Evolutionary conservation across 495 filamentous ascomycete genomes (phyloP).

Genomic region (Penicillium samsonianum): DNA sequence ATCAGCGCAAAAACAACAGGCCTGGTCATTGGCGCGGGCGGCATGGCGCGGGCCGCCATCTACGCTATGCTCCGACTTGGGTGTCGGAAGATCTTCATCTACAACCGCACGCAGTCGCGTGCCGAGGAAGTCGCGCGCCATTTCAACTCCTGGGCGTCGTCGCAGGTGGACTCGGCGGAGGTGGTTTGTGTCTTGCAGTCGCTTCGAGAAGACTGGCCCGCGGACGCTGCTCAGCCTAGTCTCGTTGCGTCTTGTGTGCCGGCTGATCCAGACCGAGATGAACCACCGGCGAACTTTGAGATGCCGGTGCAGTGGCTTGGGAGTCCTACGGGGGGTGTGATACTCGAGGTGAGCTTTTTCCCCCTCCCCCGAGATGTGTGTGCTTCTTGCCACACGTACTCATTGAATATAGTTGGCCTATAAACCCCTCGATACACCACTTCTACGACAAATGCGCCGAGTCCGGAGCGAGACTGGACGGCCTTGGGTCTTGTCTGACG

Average conservation of each 20-base stretch:
- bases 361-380: background rate
- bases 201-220: constrained; percentile 64
- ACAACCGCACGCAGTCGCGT: constrained; percentile 64
- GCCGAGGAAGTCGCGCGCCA: constrained; percentile 69
- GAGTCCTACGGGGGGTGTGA: constrained; percentile 76
- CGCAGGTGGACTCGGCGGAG: constrained; percentile 44
- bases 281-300: constrained; percentile 70
- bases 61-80: constrained; percentile 79
- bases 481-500: constrained; percentile 78
- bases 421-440: constrained; percentile 68
- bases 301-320: constrained; percentile 73
- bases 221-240: constrained; percentile 63
- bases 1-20: constrained; percentile 69
- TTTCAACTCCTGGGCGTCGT: constrained; percentile 63
- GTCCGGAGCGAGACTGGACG: constrained; percentile 60
- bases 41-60: constrained; percentile 78
- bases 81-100: constrained; percentile 76
- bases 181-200: constrained; percentile 63
- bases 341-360: constrained; percentile 60
- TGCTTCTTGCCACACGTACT: constrained; percentile 14
- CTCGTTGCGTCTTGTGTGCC: constrained; percentile 78
- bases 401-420: constrained; percentile 61
- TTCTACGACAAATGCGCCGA: constrained; percentile 63
- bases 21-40: constrained; percentile 76
- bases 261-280: constrained; percentile 60